These are phyloP conservation scores for Marchantia paleacea DNA, from an alignment of 225 moss, liverwort and hornwort species.

Conservation along the genomic window DNA sequence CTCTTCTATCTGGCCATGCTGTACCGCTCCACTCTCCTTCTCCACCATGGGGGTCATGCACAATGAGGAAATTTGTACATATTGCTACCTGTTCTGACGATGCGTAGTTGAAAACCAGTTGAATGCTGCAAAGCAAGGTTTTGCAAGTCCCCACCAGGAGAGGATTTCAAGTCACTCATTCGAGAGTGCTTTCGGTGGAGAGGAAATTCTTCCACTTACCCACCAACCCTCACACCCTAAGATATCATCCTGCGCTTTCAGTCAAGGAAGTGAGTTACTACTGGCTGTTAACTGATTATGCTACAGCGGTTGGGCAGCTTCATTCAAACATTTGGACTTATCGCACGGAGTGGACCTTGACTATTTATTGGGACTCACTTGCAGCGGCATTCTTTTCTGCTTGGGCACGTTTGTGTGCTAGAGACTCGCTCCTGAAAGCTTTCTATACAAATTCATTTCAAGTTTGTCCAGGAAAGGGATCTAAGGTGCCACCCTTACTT, in stretches of 20 bases:
- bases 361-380: background rate
- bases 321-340: background rate
- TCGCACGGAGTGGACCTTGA: background rate
- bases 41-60: slow-evolving; percentile 80
- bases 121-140: slow-evolving; percentile 3
- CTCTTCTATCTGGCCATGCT: slow-evolving; percentile 96
- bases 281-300: background rate
- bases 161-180: background rate
- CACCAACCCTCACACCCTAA: background rate
- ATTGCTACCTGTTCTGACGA: background rate
- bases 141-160: background rate
- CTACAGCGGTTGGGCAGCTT: background rate
- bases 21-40: slow-evolving; percentile 81
- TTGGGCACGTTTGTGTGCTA: background rate
- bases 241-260: background rate
- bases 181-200: background rate
- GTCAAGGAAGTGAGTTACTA: background rate
- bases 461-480: slow-evolving; percentile 2
- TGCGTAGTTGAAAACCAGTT: background rate
- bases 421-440: background rate
- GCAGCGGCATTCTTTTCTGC: background rate
- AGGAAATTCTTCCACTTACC: background rate
- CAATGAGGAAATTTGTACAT: slow-evolving; percentile 35
- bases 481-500: background rate
- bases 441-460: background rate